Conservation (phyloP, 2,329 filamentous ascomycete genomes). For the Fusarium sp. region DNA sequence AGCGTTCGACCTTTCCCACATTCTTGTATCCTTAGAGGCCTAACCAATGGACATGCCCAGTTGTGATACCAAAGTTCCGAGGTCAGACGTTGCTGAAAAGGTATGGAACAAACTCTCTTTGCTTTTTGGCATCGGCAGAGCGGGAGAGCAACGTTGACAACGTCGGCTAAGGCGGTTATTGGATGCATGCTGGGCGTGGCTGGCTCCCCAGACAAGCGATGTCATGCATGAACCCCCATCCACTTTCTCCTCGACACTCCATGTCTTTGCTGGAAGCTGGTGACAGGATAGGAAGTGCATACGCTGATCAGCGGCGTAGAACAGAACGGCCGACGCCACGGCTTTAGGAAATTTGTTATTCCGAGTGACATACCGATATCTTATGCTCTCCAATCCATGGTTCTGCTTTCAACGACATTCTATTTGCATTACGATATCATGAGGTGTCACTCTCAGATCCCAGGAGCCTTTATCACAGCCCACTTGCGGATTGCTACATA, state of each 20-base stretch:
- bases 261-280: conserved; percentile 21
- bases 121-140: conserved; percentile 18
- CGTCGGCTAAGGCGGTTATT: conserved; percentile 42
- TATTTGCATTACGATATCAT: conserved; percentile 36
- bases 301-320: conserved; percentile 25
- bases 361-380: conserved; percentile 4
- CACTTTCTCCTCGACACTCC: conserved; percentile 11
- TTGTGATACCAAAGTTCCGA: conserved; percentile 21
- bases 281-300: conserved; percentile 24
- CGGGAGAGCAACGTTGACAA: conserved; percentile 28
- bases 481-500: conserved; percentile 22
- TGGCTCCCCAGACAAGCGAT: conserved; percentile 37
- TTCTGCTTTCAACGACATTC: background rate
- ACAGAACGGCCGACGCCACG: conserved; percentile 9
- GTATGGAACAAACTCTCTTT: conserved; percentile 26
- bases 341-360: conserved; percentile 3
- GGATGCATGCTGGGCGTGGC: conserved; percentile 21
- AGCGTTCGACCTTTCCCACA: conserved; percentile 12
- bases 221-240: conserved; percentile 48
- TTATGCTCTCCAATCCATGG: background rate
- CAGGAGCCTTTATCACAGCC: conserved; percentile 43
- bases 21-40: background rate
- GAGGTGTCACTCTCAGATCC: conserved; percentile 30
- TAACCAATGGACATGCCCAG: conserved; percentile 10
- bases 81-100: background rate